Evolutionary conservation across 2,329 filamentous ascomycete species (phyloP), one percentile per base, ranked within the genome.

Genomic region (Alternaria incomplexa): DNA sequence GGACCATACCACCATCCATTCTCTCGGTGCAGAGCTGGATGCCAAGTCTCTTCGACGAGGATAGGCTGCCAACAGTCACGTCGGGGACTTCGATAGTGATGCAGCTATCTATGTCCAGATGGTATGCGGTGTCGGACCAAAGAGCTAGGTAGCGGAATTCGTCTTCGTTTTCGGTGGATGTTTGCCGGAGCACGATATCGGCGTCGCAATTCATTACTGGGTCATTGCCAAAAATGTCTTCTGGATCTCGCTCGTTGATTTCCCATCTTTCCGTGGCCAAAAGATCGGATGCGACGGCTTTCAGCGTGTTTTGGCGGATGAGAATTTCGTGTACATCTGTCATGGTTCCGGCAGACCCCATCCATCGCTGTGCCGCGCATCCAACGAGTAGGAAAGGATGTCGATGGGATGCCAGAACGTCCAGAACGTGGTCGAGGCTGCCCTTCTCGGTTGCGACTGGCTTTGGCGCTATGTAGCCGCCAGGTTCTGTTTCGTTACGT

Each of bases 1-100:
- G 61, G 61, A 26, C 57, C 57, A 56, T 45, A 64, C 54, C 57
- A 63, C 56, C 45, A 63, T 10, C 45, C 50, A 44, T 66, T n/a
- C 7, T 48, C 46, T 13, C 48, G 32, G 22, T 56, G 12, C 10
- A 63, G 13, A 30, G 54, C 61, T 50, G 61, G 62, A 17, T 66
- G 64, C 62, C 64, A 64, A 8, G 32, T 46, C 15, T 62, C 53
- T 62, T 66, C 54, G 1, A 66, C 47, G 10, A 57, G 54, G 4
- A 66, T 56, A 11, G 23, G 20, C 6, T 56, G 43, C 36, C 46
- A 64, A 20, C 51, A 43, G 43, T 62, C 6, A 63, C 20, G 6
- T 60, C 56, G 13, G 44, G 58, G 8, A 60, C 51, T 23, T 55
- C 15, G n/a, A 60, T 23, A 13, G 23, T 40, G 4, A 44, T 28